These are phyloP conservation scores for Quercus robur DNA, from an alignment of 306 rosid species.

Conservation along the genomic window DNA sequence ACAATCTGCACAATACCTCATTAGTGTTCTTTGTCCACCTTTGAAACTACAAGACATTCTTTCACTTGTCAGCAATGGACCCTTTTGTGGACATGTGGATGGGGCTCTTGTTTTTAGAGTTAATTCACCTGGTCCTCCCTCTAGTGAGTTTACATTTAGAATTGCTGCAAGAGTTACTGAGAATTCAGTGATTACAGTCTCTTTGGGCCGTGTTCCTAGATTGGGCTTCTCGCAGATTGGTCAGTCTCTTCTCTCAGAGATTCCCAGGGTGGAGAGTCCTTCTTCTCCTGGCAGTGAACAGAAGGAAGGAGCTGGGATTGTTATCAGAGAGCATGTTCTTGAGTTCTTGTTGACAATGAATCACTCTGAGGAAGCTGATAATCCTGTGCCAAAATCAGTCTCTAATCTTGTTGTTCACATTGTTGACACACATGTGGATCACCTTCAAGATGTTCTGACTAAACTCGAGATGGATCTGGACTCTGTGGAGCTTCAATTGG, in stretches of 20 bases:
- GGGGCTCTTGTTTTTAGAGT: conserved; percentile 92
- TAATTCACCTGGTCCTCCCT: conserved; percentile 92
- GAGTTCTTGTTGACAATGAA: conserved; percentile 93
- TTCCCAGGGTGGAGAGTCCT: conserved; percentile 81
- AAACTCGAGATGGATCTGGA: conserved; percentile 95
- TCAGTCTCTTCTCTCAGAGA: conserved; percentile 82
- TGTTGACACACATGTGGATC: conserved; percentile 90
- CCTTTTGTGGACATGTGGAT: conserved; percentile 91
- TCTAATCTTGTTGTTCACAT: conserved; percentile 87
- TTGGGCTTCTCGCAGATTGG: conserved; percentile 79
- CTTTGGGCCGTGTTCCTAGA: conserved; percentile 90
- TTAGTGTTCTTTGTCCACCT: conserved; percentile 87
- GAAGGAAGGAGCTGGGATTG: conserved; percentile 53
- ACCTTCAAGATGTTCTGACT: conserved; percentile 87
- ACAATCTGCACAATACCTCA: conserved; percentile 83
- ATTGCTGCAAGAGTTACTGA: conserved; percentile 87
- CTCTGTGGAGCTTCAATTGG: conserved; percentile 81
- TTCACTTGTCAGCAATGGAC: conserved; percentile 96
- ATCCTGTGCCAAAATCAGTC: conserved; percentile 82
- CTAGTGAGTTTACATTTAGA: conserved; percentile 80
- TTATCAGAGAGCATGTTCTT: conserved; percentile 92
- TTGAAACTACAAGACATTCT: conserved; percentile 96
- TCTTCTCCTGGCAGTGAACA: conserved; percentile 41
- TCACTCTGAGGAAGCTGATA: conserved; percentile 97
- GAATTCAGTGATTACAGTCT: conserved; percentile 80